Evolutionary conservation across 495 filamentous ascomycete genomes (phyloP).

Genomic region (Podospora tetraspora): DNA sequence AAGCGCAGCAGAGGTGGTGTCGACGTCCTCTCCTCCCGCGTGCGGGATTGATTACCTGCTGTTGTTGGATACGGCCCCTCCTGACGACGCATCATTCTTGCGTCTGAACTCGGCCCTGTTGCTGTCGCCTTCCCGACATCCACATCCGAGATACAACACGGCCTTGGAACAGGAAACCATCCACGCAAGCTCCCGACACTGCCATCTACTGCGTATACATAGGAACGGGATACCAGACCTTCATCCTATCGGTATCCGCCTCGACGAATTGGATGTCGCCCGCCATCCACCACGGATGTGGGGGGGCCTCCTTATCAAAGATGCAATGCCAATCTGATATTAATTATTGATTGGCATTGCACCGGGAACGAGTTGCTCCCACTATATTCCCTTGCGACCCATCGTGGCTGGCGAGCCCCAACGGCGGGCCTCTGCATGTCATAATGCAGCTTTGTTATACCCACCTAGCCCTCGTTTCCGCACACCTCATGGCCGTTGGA

Average conservation of each 20-base stretch:
- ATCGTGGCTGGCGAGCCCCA: conserved; percentile 12
- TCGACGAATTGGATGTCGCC: conserved; percentile 16
- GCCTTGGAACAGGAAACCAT: neutral
- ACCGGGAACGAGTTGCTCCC: conserved; percentile 21
- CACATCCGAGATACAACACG: neutral
- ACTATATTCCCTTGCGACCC: conserved; percentile 17
- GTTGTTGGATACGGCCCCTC: neutral
- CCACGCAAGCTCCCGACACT: conserved; percentile 3
- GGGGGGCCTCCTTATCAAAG: conserved; percentile 24
- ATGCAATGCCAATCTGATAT: conserved; percentile 24
- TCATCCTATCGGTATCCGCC: conserved; percentile 21
- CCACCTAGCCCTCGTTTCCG: conserved; percentile 3
- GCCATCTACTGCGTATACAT: conserved; percentile 5
- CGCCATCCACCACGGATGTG: conserved; percentile 8
- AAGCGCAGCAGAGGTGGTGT: conserved; percentile 22
- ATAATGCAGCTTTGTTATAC: conserved; percentile 22
- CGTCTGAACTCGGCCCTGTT: neutral
- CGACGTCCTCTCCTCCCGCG: conserved; percentile 14
- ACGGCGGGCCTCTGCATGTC: conserved; percentile 18
- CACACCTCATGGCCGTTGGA: neutral
- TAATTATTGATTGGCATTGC: conserved; percentile 28
- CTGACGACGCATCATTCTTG: neutral
- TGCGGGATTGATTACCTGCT: conserved; percentile 16
- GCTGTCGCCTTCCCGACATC: neutral
- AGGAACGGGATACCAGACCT: conserved; percentile 15